Base-by-base conservation (phyloP, 1,284 basidiomycete genomes). In the Amylostereum chailletii region DNA sequence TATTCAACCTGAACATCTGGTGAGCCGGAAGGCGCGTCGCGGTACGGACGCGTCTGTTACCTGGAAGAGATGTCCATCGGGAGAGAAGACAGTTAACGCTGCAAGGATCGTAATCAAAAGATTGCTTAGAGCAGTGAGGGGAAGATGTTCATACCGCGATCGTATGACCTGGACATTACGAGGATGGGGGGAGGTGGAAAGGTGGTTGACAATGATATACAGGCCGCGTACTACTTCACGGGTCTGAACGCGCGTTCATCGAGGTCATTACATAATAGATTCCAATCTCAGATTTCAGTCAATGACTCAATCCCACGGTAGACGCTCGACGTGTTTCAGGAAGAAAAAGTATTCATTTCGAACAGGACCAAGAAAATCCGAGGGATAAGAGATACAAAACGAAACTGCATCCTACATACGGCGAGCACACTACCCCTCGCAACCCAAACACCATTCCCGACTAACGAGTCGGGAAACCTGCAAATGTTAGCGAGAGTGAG, bases 21-120 rank as follows among this genome's bases (percentile, higher is more conserved):
- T 34, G 46, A 47, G 41, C 42, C 47, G 34, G 38, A 39, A 39
- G 37, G 38, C 27, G 53, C 50, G 57, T 57, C 53, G 59, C 60
- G 60, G 52, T 54, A 40, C 47, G 27, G 34, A 39, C 51, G 55
- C 70, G 55, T 19, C 19, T 19, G 19, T 19, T 58, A 86, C 90
- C 77, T 94, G 90, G 75, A 94, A 93, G 58, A 94, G 71, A 70
- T 94, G 92, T 5, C 93, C 93, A 72, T 95, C 93, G 51, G 92
- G 93, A 26, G 92, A 94, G 76, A 94, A 94, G 63, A 93, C 91
- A 54, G 92, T 94, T 56, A 94, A 83, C 42, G 91, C 92, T 92
- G 47, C 26, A 52, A 37, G 33, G 33, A 27, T 9, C 40, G 9
- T 37, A 46, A 29, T 46, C 34, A 33, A 9, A 37, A 5, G 31